Evolutionary conservation across 2,329 filamentous ascomycete species (phyloP), one percentile per base, ranked within the genome.

Genomic region (Trichoderma pleuroti): DNA sequence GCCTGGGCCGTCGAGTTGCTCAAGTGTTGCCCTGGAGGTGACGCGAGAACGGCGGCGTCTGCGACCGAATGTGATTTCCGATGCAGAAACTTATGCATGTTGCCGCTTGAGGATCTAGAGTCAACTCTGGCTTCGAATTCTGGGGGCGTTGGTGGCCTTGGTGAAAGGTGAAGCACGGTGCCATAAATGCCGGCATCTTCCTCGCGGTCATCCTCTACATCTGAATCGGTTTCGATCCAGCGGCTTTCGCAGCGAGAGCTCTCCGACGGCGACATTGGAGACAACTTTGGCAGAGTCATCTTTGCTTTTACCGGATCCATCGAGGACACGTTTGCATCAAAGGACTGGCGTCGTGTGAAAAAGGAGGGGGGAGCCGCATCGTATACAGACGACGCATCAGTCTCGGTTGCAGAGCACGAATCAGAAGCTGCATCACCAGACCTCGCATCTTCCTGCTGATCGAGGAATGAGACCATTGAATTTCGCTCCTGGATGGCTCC

Each of bases 141-240:
- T 14, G 74, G 70, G 2, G 76, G 78, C 24, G 78, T 78, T 12
- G 74, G 77, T 14, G 80, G 78, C 63, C 80, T 72, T 3, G 80
- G 79, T 12, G 78, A 78, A 14, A 79, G 72, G 9, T 75, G 64
- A 42, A 69, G 46, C 24, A 16, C 26, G 28, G 57, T n/a, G 34
- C 49, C 46, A 39, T 70, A 36, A 63, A 74, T 73, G 12, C 57
- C 36, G 30, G 30, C 56, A 5, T 74, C 70, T 32, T 68, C 63
- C 24, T 36, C 32, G 1, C 39, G 16, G 24, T 66, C 66, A 6
- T 76, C 75, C 10, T 80, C 79, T 2, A 75, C 74, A 54, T 82
- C 80, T 2, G 80, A 81, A 39, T 82, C 80, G 16, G 74, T 72
- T 21, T 81, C 80, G 8, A 82, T 79, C 81, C 81, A 83, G 63